Evolutionary conservation across 1,284 basidiomycete genomes (phyloP), one percentile per base, ranked within the genome.

Genomic region (Psilocybe mexicana): DNA sequence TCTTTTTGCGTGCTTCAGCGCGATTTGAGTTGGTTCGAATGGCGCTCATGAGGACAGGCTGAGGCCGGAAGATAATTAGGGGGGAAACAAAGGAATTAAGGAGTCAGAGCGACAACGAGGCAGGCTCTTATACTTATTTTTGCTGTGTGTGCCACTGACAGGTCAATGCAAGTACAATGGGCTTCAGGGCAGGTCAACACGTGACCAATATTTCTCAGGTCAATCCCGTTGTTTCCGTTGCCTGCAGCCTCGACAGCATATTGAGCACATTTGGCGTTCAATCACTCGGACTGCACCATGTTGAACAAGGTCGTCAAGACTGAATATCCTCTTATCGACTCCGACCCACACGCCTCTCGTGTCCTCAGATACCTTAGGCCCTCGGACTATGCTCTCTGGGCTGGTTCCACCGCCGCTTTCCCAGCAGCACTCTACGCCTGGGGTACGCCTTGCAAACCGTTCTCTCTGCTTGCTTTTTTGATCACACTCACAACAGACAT

Each of bases 361-460:
- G 96, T 99, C 43, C 78, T 99, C 33, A 80, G 91, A 63, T 97
- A 96, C 79, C 87, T 98, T 76, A 85, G 97, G 43, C 80, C 86
- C 11, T 89, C 89, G 6, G 97, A 99, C 81, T 95, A 94, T 78
- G 90, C 82, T 23, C 76, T 84, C 44, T 94, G 94, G 92, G 93
- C 87, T 14, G 89, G 82, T 48, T 84, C 83, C 50, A 93, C 95
- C 1, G 92, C 83, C 56, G 92, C 84, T 12, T 90, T 92, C 69
- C 94, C 94, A 12, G 79, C 81, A 35, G 83, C 85, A 10, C 79
- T 95, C 62, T 90, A 88, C 69, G 78, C 84, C 65, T 88, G 89
- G 84, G 87, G 92, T 93, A 65, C 47, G 83, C 73, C 75, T 74
- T 46, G 25, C 36, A 28, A 60, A 64, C 24, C 38, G 42, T 45